Evolutionary conservation across 352 stramenopile species (phyloP).

Genomic region (Phytophthora pini): DNA sequence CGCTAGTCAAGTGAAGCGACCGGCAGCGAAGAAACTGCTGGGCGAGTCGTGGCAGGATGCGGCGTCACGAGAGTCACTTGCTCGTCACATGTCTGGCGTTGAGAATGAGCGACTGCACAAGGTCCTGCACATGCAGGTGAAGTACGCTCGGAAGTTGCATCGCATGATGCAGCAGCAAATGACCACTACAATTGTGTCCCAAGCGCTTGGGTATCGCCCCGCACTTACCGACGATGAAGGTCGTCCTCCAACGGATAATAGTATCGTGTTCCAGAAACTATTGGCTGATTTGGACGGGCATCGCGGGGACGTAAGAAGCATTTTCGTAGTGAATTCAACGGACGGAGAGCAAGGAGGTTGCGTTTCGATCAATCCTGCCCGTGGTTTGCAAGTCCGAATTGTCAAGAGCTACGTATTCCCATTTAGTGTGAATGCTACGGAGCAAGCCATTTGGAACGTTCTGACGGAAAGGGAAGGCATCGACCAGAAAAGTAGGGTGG

Average conservation of each 20-base stretch:
- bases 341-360: not conserved
- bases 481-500: conserved; percentile 6
- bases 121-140: conserved; percentile 19
- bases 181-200: conserved; percentile 4
- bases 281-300: conserved; percentile 13
- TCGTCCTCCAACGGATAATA: conserved; percentile 21
- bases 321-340: not conserved
- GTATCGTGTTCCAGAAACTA: conserved; percentile 20
- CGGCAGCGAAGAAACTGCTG: conserved; percentile 6
- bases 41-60: conserved; percentile 25
- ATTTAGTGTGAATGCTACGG: conserved; percentile 19
- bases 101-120: conserved; percentile 24
- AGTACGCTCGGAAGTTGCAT: conserved; percentile 27
- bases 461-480: not conserved
- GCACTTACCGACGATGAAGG: conserved; percentile 3
- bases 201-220: conserved; percentile 15
- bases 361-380: conserved; percentile 12
- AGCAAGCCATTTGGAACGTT: conserved; percentile 17
- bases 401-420: conserved; percentile 20
- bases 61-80: conserved; percentile 18
- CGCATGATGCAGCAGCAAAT: conserved; percentile 23
- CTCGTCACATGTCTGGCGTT: conserved; percentile 13
- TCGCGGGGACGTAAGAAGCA: not conserved
- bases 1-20: not conserved
- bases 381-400: conserved; percentile 23